phyloP scores from a whole-genome alignment of 2,329 filamentous ascomycete species.

The Dendryphion nanum region DNA sequence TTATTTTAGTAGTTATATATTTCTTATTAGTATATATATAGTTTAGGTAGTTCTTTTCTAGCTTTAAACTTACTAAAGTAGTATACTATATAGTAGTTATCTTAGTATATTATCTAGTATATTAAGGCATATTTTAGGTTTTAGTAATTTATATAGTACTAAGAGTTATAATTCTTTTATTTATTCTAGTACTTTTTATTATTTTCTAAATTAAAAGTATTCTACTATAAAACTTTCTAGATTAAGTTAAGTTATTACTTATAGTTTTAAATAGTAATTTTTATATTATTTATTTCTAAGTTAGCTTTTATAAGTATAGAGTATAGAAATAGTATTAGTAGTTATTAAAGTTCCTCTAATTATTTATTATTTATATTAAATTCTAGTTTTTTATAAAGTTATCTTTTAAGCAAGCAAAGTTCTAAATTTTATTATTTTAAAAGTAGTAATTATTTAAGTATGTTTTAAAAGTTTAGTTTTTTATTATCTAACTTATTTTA shows the following conservation, averaged over 20 bases:
- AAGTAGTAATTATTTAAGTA: no score
- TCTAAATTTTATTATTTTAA: no score
- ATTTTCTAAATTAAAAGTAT: background rate
- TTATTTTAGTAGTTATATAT: background rate
- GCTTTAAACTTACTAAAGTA: background rate
- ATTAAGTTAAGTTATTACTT: background rate
- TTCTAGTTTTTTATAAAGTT: no score
- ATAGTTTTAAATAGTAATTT: background rate
- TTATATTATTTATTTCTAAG: background rate
- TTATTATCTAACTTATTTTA: no score
- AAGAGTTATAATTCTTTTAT: no score
- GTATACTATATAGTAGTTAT: background rate
- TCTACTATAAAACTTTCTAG: background rate
- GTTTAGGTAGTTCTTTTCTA: background rate
- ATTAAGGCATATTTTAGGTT: background rate
- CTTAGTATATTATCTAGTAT: background rate
- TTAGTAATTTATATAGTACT: background rate
- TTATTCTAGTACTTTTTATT: background rate
- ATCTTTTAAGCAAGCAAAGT: no score
- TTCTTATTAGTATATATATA: background rate
- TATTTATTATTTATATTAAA: no score
- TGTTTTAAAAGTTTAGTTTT: no score
- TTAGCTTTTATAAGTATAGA: no score
- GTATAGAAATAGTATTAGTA: no score
- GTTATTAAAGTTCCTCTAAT: no score